Percentiles rank a stretch among this genome's conserved stretches.
Conservation (phyloP, 2,329 filamentous ascomycete species). For the Fusarium bactridioides region DNA sequence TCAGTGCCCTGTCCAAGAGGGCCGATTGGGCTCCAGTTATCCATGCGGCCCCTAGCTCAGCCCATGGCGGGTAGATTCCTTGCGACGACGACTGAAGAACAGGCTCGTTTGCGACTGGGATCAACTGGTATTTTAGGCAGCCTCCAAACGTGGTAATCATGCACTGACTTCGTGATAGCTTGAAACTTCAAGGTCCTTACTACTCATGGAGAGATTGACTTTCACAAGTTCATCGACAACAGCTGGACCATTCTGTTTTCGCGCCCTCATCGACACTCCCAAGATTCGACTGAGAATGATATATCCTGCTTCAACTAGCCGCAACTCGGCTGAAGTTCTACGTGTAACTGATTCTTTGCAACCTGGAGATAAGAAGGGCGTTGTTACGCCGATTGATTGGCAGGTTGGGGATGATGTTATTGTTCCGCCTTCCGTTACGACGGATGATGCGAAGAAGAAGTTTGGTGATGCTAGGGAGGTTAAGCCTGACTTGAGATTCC, state of each 20-base stretch:
- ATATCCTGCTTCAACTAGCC: slow-evolving; percentile 88
- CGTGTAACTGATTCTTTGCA: slow-evolving; percentile 80
- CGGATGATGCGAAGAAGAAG: slow-evolving; percentile 83
- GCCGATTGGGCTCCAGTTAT: neutral
- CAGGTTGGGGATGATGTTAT: slow-evolving; percentile 87
- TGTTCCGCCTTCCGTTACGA: slow-evolving; percentile 81
- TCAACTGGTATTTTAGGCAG: neutral
- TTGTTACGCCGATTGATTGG: slow-evolving; percentile 92
- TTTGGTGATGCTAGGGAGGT: slow-evolving; percentile 77
- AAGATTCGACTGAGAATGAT: slow-evolving; percentile 91
- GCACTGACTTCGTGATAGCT: neutral
- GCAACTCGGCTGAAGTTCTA: slow-evolving; percentile 79
- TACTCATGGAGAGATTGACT: neutral
- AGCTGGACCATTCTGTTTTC: slow-evolving; percentile 2
- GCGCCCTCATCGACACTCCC: slow-evolving; percentile 78
- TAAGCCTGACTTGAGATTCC: slow-evolving; percentile 77
- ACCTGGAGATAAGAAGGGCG: slow-evolving; percentile 83
- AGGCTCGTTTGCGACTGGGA: neutral
- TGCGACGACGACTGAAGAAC: neutral
- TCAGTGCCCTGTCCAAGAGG: neutral
- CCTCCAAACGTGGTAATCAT: rapidly evolving
- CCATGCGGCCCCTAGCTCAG: neutral
- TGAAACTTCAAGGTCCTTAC: neutral
- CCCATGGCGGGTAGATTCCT: neutral
- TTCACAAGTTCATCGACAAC: slow-evolving; percentile 1